Evolutionary conservation across 345 rosid species (phyloP).

Genomic region (Syzygium aqueum): DNA sequence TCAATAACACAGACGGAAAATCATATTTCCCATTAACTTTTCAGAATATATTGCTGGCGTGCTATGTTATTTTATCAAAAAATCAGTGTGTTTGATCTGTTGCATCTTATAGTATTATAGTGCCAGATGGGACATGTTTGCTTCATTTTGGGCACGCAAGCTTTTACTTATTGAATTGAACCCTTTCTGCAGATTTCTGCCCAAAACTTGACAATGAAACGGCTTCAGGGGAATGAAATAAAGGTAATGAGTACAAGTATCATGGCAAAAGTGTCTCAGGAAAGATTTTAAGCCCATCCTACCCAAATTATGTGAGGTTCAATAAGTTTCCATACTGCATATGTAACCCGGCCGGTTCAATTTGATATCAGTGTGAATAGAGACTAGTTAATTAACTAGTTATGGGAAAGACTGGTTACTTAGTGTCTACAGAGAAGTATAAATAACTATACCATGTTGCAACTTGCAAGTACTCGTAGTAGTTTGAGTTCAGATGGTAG

Average conservation of each 20-base stretch:
- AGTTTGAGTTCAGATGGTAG: neutral
- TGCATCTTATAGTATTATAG: neutral
- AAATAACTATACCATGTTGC: neutral
- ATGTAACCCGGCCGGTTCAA: neutral
- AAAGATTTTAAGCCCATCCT: neutral
- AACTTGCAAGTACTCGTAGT: neutral
- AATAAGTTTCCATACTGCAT: neutral
- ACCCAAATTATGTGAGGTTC: neutral
- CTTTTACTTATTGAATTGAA: neutral
- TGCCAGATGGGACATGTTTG: neutral
- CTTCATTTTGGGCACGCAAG: neutral
- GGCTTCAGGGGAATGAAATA: conserved; percentile 79
- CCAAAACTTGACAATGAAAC: conserved; percentile 83
- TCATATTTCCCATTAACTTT: neutral
- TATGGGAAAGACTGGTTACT: neutral
- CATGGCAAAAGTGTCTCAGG: neutral
- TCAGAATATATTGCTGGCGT: neutral
- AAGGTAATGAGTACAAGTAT: conserved; percentile 34
- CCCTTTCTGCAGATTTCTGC: conserved; percentile 52
- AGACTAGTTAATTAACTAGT: neutral
- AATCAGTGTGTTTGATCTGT: neutral
- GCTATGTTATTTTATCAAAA: neutral
- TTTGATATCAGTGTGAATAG: neutral
- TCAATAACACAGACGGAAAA: neutral
- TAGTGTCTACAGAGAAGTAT: neutral